phyloP scores from a whole-genome alignment of 2,329 filamentous ascomycete genomes.

The Talaromyces amestolkiae region DNA sequence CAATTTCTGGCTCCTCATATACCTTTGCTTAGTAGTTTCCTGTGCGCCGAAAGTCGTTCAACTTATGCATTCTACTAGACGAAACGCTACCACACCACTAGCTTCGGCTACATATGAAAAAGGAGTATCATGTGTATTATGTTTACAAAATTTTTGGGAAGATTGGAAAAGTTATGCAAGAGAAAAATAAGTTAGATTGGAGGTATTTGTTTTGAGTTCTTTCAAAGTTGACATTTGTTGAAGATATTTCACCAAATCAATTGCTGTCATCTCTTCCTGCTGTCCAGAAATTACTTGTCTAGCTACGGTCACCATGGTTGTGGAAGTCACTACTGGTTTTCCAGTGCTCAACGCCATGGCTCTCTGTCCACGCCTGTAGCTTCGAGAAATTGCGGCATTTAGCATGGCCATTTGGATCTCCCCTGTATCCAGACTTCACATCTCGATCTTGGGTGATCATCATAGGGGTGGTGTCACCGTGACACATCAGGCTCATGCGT shows the following conservation, averaged over 20 bases:
- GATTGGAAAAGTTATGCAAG: background rate
- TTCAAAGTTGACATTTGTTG: background rate
- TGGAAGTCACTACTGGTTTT: background rate
- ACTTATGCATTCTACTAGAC: background rate
- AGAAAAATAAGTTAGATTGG: background rate
- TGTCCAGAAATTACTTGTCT: background rate
- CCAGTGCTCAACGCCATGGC: conserved; percentile 12
- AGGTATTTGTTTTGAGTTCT: background rate
- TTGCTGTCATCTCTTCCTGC: background rate
- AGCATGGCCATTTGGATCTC: conserved; percentile 7
- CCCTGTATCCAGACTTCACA: background rate
- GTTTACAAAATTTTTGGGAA: background rate
- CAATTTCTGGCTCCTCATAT: background rate
- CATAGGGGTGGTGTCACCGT: conserved; percentile 5
- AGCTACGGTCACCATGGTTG: conserved; percentile 1
- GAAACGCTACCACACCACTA: background rate
- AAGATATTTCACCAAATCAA: background rate
- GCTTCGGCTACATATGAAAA: background rate
- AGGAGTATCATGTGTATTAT: background rate
- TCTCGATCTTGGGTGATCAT: conserved; percentile 12
- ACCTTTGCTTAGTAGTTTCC: background rate
- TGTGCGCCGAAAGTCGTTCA: too few relatives aligned
- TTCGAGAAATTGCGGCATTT: conserved; percentile 10
- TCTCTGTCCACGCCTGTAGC: conserved; percentile 4
- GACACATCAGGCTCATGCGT: conserved; percentile 9